Base-by-base conservation (phyloP, 2,329 filamentous ascomycete genomes). In the Phialocephala sp. region DNA sequence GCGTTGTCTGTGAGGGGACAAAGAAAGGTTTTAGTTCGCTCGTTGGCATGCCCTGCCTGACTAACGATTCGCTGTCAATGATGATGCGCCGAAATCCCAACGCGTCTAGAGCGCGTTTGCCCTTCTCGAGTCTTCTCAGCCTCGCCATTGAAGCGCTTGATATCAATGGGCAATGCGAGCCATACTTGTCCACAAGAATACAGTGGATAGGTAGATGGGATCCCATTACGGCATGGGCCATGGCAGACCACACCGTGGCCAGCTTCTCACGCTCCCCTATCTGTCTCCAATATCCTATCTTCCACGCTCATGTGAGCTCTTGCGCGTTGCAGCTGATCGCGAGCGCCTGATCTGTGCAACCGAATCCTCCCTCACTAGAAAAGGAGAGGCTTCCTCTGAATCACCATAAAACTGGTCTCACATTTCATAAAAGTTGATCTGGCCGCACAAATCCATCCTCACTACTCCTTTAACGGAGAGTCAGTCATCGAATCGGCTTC, bases 241-340 rank as follows among this genome's bases (percentile, higher is more conserved):
- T 22, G 9, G 11, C 50, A 32, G 11, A 6, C 27, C 50, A 54
- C 6, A 14, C 11, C 18, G 50, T 54, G 50, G 50, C 50, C 45
- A 50, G 27, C 18, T 54, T 54, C 12, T 54, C 24, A 59, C 20
- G 24, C 39, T 22, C 57, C 47, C 41, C 20, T 35, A 47, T 45
- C 39, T n/a, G 15, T 35, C 20, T 54, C 4, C 22, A 27, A 18
- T 35, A 9, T 32, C 24, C 22, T 54, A 27, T 54, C 45, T 54
- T 54, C 22, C 50, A n/a, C n/a, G 60, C 62, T 64, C 62, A 52
- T 59, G 56, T 64, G 56, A 37, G 62, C 62, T 35, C 54, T 63
- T 14, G 45, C 32, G 54, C 36, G 56, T 39, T 64, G 62, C 62
- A 64, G 55, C 14, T 36, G 35, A 20, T 39, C 20, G n/a, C 14